Percentiles rank a stretch among this genome's conserved stretches.
These are phyloP conservation scores for Zygosaccharomyces sapae DNA, from an alignment of 1,139 yeast species.

Conservation along the genomic window DNA sequence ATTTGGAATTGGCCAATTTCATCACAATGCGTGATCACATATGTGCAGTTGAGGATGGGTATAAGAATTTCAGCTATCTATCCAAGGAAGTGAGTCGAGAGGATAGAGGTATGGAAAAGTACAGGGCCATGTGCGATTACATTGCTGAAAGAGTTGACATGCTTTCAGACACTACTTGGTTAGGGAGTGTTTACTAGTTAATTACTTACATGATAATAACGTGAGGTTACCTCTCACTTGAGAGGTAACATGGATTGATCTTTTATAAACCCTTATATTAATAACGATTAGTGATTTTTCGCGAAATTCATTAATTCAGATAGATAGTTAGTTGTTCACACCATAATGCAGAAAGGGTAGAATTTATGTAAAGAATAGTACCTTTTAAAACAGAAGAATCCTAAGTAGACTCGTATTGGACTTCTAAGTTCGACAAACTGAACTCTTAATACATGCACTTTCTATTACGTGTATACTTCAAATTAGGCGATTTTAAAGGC, in stretches of 20 bases:
- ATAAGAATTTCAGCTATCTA: constrained; percentile 26
- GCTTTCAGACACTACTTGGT: constrained; percentile 12
- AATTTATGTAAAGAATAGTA: no score
- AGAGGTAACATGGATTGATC: no score
- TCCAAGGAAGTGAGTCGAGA: constrained; percentile 17
- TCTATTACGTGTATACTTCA: neutral
- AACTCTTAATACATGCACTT: neutral
- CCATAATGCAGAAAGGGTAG: neutral
- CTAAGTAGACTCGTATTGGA: neutral
- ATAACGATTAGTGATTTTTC: neutral
- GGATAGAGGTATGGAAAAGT: constrained; percentile 10
- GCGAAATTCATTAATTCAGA: neutral
- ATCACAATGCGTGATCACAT: constrained; percentile 25
- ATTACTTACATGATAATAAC: neutral
- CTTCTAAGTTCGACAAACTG: neutral
- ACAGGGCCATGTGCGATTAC: constrained; percentile 21
- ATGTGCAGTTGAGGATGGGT: constrained; percentile 20
- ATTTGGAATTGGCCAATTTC: constrained; percentile 33
- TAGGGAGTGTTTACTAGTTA: constrained; percentile 5
- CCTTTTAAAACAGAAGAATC: neutral
- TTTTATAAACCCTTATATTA: no score
- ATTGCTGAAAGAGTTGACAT: constrained; percentile 13
- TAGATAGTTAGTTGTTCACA: neutral
- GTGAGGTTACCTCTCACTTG: neutral
- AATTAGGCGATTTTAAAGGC: neutral